Base-by-base conservation (phyloP, 768 basidiomycete genomes). In the Serendipita indica region DNA sequence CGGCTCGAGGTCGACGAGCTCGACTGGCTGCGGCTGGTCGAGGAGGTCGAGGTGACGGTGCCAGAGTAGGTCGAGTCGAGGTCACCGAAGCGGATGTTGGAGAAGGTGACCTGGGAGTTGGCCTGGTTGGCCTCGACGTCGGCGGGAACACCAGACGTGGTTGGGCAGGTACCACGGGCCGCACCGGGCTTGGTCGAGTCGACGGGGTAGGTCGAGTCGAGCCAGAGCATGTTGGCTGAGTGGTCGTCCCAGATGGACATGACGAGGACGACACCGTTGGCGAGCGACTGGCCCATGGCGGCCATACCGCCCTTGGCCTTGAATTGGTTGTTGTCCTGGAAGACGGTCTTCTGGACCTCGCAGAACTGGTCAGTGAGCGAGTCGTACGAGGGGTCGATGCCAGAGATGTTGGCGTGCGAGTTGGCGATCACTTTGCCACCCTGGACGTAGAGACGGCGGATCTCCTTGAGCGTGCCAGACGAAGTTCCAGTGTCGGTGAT, bases 201-300 rank as follows among this genome's bases (percentile, higher is more conserved):
- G 37, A 63, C 63, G 57, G 74, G 79, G 72, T 75, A 78, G 72
- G 68, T 70, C 64, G 69, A 68, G 72, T 79, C 77, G 67, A 80
- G 76, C 74, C 79, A 80, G 63, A 77, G 72, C 79, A 80, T 79
- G 68, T 73, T 69, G 60, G 69, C 77, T 32, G 69, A 70, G 64
- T 79, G 72, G 69, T 80, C 78, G 65, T 79, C 78, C 79, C 79
- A 78, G 62, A 79, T 60, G 46, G 68, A 70, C 64, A 79, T 67
- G 59, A 75, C 75, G 61, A 79, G 68, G 32, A 77, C 78, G 71
- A 77, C 73, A 41, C 77, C 77, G 43, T 66, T 64, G 37, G 62
- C 64, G 62, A 77, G 66, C 6, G 75, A 65, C 52, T 64, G 59
- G 58, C 69, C 69, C 65, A 71, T 69, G 45, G 59, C 58, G n/a